Conservation (phyloP, 371 early-diverging fungal species). For the Mortierella polycephala region DNA sequence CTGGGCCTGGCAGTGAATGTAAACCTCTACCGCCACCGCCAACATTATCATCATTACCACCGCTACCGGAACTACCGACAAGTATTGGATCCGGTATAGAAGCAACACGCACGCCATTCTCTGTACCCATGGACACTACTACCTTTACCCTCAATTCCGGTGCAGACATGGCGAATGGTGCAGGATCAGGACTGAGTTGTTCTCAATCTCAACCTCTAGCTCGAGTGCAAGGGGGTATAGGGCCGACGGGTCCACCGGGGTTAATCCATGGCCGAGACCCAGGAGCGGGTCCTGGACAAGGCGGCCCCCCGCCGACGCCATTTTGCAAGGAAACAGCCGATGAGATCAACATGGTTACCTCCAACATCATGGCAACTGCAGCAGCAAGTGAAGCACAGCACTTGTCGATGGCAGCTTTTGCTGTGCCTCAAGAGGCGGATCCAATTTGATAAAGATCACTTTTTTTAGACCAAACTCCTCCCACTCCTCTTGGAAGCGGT, state of each 20-base stretch:
- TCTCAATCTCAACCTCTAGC: no score
- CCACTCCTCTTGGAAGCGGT: no score
- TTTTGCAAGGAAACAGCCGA: not conserved
- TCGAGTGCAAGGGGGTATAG: not conserved
- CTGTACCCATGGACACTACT: no score
- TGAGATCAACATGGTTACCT: not conserved
- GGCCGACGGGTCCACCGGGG: not conserved
- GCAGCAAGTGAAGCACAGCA: not conserved
- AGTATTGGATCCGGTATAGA: not conserved
- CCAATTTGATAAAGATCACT: no score
- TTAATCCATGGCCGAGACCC: slow-evolving; percentile 1
- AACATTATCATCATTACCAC: not conserved
- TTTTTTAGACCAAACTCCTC: no score
- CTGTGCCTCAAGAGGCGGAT: not conserved
- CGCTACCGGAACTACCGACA: not conserved
- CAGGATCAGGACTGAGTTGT: no score
- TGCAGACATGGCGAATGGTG: no score
- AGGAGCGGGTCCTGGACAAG: not conserved
- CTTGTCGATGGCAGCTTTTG: slow-evolving; percentile 1
- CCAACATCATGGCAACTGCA: not conserved
- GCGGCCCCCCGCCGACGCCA: not conserved
- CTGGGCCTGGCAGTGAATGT: not conserved
- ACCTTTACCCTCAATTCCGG: no score
- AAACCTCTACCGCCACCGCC: not conserved
- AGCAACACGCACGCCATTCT: no score